These are phyloP conservation scores for Microdochium nivale DNA, from an alignment of 2,329 filamentous ascomycete genomes.

Conservation along the genomic window DNA sequence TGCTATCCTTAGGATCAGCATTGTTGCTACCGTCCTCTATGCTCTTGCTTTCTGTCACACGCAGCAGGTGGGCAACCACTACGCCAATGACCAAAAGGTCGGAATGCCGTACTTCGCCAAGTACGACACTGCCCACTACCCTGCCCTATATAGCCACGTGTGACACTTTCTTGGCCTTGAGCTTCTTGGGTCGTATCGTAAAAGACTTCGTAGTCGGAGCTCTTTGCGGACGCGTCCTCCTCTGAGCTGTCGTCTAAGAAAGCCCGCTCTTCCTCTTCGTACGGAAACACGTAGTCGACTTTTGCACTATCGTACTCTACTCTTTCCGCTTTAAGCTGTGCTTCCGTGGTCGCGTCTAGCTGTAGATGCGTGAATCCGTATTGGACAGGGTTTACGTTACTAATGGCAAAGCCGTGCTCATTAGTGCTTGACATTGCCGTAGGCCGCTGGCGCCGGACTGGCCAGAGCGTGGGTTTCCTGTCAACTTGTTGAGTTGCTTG, in stretches of 20 bases:
- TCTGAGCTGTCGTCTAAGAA: background rate
- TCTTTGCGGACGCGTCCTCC: background rate
- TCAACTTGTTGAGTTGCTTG: background rate
- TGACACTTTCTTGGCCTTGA: too few relatives aligned
- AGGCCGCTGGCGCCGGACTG: background rate
- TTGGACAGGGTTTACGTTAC: background rate
- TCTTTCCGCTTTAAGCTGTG: background rate
- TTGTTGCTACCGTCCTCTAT: constrained; percentile 1
- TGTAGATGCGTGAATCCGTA: background rate
- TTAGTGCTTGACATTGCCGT: background rate
- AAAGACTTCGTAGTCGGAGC: background rate
- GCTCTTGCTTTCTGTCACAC: background rate
- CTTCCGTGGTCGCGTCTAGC: background rate
- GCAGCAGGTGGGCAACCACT: too few relatives aligned
- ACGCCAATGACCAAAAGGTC: too few relatives aligned
- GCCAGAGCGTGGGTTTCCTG: background rate
- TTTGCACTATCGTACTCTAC: background rate
- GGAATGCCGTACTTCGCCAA: too few relatives aligned
- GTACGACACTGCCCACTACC: too few relatives aligned
- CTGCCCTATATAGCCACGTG: too few relatives aligned
- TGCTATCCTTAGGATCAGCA: background rate
- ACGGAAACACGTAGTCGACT: background rate
- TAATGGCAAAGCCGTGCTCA: background rate
- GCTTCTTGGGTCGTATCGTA: background rate
- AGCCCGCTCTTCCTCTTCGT: background rate